These are phyloP conservation scores for Nevesoporus exiguus DNA, from an alignment of 768 basidiomycete genomes.

Conservation along the genomic window DNA sequence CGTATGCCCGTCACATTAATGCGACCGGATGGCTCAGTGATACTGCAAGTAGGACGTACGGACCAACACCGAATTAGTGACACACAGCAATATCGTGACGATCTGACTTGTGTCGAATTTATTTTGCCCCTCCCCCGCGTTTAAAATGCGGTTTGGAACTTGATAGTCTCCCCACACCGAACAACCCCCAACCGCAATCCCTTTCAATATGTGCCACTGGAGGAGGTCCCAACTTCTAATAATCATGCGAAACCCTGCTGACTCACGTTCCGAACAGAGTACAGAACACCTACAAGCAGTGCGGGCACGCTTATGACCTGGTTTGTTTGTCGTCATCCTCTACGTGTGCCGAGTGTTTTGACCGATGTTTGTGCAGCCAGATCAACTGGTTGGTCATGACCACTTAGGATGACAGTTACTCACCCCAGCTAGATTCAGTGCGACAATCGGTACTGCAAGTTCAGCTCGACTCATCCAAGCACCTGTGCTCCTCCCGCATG, in stretches of 20 bases:
- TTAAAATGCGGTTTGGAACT: constrained; percentile 24
- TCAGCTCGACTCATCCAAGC: constrained; percentile 60
- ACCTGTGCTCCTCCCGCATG: constrained; percentile 58
- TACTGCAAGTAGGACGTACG: constrained; percentile 17
- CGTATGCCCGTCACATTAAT: constrained; percentile 20
- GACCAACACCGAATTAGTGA: constrained; percentile 25
- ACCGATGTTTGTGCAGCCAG: constrained; percentile 41
- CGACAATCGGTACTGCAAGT: constrained; percentile 63
- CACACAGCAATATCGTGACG: constrained; percentile 21
- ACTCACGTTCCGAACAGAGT: constrained; percentile 43
- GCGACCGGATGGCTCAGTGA: constrained; percentile 20
- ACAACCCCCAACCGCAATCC: constrained; percentile 20
- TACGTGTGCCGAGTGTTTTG: constrained; percentile 7
- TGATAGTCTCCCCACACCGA: background rate
- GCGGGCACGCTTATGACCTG: constrained; percentile 51
- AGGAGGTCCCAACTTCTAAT: constrained; percentile 51
- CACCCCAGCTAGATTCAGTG: constrained; percentile 54
- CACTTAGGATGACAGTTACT: constrained; percentile 7
- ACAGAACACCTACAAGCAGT: constrained; percentile 55
- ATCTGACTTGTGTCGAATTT: constrained; percentile 24
- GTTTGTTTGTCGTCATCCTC: constrained; percentile 36
- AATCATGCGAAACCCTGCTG: constrained; percentile 14
- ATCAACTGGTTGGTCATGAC: constrained; percentile 48
- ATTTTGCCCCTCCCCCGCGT: constrained; percentile 8
- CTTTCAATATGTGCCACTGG: constrained; percentile 60